Evolutionary conservation across 805 yeast genomes (phyloP).

Genomic region (Kazachstania kunashirensis): DNA sequence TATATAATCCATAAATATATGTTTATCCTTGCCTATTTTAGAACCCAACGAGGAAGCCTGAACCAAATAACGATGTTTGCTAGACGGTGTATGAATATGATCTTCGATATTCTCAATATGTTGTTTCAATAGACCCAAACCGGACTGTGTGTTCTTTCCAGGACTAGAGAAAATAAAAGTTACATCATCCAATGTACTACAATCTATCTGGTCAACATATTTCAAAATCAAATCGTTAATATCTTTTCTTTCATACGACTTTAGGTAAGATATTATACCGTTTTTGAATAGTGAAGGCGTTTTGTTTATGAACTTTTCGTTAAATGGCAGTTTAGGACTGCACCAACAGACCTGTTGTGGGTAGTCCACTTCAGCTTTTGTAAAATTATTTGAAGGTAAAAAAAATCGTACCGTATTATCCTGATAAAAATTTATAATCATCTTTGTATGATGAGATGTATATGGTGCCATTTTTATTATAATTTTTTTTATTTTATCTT

Average conservation of each 20-base stretch:
- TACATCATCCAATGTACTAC: too few relatives aligned
- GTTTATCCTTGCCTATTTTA: constrained; percentile 12
- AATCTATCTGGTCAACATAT: too few relatives aligned
- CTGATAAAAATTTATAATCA: constrained; percentile 48
- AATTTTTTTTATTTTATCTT: constrained; percentile 13
- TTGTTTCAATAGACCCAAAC: too few relatives aligned
- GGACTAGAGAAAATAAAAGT: too few relatives aligned
- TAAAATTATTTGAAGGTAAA: constrained; percentile 52
- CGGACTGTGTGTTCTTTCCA: too few relatives aligned
- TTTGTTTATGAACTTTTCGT: too few relatives aligned
- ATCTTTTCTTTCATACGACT: too few relatives aligned
- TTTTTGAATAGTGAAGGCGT: too few relatives aligned
- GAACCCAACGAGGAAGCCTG: constrained; percentile 30
- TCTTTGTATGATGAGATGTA: constrained; percentile 55
- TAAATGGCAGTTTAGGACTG: constrained; percentile 44
- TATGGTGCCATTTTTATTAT: constrained; percentile 32
- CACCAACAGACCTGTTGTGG: constrained; percentile 63
- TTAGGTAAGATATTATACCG: too few relatives aligned
- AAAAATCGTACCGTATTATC: constrained; percentile 41
- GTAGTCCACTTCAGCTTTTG: constrained; percentile 41
- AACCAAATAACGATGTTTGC: constrained; percentile 28
- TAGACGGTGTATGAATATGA: too few relatives aligned
- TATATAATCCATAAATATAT: constrained; percentile 20
- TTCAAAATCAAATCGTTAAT: too few relatives aligned
- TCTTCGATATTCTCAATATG: too few relatives aligned